A percentile compares a stretch with the other conserved stretches of the same genome.
These are phyloP conservation scores for Cryptococcus sp. DNA, from an alignment of 1,284 basidiomycete genomes.

Conservation along the genomic window DNA sequence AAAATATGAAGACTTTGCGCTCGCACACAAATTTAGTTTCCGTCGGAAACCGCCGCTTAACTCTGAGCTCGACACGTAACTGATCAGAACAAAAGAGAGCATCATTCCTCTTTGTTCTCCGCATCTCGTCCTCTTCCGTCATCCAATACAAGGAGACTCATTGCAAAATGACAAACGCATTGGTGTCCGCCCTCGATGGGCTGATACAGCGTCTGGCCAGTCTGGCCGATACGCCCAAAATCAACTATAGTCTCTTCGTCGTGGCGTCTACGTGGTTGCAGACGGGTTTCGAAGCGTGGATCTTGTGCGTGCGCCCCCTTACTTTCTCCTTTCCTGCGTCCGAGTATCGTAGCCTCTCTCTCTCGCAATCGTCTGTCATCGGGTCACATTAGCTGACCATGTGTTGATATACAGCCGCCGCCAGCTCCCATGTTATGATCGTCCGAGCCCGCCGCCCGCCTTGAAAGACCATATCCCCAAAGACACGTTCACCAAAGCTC, in stretches of 20 bases:
- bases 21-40: no score
- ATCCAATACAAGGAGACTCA: not conserved
- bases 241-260: conserved; percentile 40
- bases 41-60: no score
- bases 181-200: conserved; percentile 33
- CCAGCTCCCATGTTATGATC: conserved; percentile 81
- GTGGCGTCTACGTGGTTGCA: conserved; percentile 31
- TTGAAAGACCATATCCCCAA: conserved; percentile 71
- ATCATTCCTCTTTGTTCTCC: no score
- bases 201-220: conserved; percentile 29
- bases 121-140: no score
- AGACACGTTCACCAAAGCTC: conserved; percentile 82
- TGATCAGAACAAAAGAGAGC: no score
- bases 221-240: conserved; percentile 36
- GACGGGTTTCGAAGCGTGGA: conserved; percentile 41
- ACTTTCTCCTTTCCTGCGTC: not conserved
- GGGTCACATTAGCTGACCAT: not conserved
- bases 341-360: not conserved
- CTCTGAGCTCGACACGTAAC: no score
- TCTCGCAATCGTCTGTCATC: not conserved
- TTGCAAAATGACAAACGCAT: conserved; percentile 8
- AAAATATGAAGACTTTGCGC: no score
- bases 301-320: conserved; percentile 31
- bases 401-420: conserved; percentile 52
- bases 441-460: conserved; percentile 71